Percentiles rank a stretch among this genome's conserved stretches.
Conservation (phyloP, 257 asterid species). For the Cinchona pubescens region DNA sequence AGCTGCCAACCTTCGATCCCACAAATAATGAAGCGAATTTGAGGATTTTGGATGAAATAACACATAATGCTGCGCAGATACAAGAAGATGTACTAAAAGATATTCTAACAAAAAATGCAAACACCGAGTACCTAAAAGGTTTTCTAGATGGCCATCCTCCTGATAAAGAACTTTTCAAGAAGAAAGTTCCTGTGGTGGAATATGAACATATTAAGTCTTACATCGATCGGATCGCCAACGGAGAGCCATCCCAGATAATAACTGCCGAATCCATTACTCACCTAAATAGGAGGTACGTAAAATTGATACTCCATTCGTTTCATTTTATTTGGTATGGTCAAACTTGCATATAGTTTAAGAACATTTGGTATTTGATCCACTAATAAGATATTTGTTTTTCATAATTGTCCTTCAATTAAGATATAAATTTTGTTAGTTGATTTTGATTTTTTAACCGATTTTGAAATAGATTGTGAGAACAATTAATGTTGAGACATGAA, state of each 20-base stretch:
- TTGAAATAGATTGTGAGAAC: too few species aligned
- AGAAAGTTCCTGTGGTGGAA: constrained; percentile 8
- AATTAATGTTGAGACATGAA: too few species aligned
- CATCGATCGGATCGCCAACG: constrained; percentile 15
- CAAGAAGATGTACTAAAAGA: constrained; percentile 6
- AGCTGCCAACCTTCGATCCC: neutral
- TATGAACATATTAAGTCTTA: constrained; percentile 6
- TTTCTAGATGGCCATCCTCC: neutral
- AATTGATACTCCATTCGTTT: neutral
- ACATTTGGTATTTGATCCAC: too few species aligned
- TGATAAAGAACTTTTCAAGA: constrained; percentile 2
- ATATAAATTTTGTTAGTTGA: too few species aligned
- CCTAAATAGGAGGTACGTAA: neutral
- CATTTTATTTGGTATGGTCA: neutral
- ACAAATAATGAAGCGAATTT: neutral
- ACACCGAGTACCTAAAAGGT: constrained; percentile 12
- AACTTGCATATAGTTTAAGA: too few species aligned
- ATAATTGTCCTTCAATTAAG: too few species aligned
- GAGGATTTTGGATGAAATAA: constrained; percentile 8
- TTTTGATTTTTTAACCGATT: too few species aligned
- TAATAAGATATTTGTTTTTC: too few species aligned
- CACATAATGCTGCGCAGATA: neutral
- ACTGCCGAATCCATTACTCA: constrained; percentile 1
- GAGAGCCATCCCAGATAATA: neutral
- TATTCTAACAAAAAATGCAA: constrained; percentile 10